These are phyloP conservation scores for Tylopilus plumbeoviolaceoides DNA, from an alignment of 768 basidiomycete genomes.

Conservation along the genomic window DNA sequence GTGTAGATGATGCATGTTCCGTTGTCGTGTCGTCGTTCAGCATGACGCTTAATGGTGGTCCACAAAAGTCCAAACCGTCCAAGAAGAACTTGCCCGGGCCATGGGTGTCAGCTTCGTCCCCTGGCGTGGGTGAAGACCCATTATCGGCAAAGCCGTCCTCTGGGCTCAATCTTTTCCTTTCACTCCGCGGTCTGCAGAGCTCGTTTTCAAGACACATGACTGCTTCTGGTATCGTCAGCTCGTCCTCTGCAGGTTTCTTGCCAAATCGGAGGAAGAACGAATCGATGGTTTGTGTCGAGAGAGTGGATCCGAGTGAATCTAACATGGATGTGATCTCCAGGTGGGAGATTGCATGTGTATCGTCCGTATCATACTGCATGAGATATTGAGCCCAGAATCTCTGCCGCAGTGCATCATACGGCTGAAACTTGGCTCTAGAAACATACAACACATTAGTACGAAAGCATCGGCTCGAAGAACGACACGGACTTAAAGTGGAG, in stretches of 20 bases:
- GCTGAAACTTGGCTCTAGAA: conserved; percentile 86
- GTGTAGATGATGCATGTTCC: conserved; percentile 9
- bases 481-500: conserved; percentile 57
- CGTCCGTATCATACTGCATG: conserved; percentile 86
- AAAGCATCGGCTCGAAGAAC: background rate
- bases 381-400: conserved; percentile 89
- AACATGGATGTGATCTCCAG: conserved; percentile 93
- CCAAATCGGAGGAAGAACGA: conserved; percentile 73
- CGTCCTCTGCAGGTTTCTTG: conserved; percentile 61
- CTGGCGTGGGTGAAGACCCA: conserved; percentile 54
- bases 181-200: conserved; percentile 64
- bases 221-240: conserved; percentile 73
- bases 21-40: conserved; percentile 24
- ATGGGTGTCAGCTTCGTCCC: conserved; percentile 28
- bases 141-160: conserved; percentile 42
- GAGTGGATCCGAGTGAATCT: conserved; percentile 93
- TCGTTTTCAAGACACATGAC: conserved; percentile 86
- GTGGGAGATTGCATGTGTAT: conserved; percentile 67
- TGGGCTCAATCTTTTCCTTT: conserved; percentile 62
- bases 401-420: conserved; percentile 87
- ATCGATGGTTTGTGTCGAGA: conserved; percentile 73
- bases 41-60: conserved; percentile 38
- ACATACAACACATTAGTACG: background rate
- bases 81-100: conserved; percentile 40
- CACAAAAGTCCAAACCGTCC: conserved; percentile 60